phyloP scores from a whole-genome alignment of 495 filamentous ascomycete species.

The Aspergillus sclerotiicarbonarius region DNA sequence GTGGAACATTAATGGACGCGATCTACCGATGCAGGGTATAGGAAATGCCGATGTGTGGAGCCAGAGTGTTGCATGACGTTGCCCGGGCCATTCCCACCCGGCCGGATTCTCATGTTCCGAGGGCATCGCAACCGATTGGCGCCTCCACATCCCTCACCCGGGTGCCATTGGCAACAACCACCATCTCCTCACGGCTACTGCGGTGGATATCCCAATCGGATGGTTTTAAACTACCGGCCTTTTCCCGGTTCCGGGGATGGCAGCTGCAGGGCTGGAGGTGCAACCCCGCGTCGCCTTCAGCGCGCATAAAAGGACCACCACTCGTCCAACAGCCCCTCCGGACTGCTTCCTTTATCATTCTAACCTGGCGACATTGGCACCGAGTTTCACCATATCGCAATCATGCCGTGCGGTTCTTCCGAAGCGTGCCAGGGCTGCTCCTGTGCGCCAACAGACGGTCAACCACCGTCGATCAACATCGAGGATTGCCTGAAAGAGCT shows the following conservation, averaged over 20 bases:
- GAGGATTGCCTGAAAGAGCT: neutral
- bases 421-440: neutral
- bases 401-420: neutral
- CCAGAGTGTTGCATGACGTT: too few relatives aligned
- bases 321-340: too few relatives aligned
- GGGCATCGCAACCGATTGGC: neutral
- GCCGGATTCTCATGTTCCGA: neutral
- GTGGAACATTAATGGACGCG: neutral
- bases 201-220: neutral
- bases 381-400: too few relatives aligned
- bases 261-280: too few relatives aligned
- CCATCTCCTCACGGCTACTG: too few relatives aligned
- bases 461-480: neutral
- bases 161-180: too few relatives aligned
- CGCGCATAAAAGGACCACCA: too few relatives aligned
- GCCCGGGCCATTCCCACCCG: neutral
- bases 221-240: neutral
- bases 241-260: too few relatives aligned
- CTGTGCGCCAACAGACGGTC: neutral
- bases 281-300: too few relatives aligned
- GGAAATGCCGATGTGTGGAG: too few relatives aligned
- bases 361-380: too few relatives aligned
- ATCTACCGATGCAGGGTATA: neutral
- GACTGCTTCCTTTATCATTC: too few relatives aligned
- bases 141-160: neutral